Evolutionary conservation across 2,329 filamentous ascomycete genomes (phyloP).

Genomic region (Aspergillus tamarii): DNA sequence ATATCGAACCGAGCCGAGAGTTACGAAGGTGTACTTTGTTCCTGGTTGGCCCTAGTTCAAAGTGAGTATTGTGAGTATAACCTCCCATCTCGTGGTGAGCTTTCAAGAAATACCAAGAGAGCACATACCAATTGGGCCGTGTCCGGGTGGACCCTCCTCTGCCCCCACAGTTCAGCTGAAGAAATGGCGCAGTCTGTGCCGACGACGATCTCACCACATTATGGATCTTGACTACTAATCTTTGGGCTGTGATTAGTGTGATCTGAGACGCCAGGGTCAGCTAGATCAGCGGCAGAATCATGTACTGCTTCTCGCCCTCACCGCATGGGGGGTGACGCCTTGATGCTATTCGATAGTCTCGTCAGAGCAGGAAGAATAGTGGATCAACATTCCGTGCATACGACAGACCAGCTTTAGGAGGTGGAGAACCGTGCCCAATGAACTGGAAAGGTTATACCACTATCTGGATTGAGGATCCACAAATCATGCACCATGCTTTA

Average conservation of each 20-base stretch:
- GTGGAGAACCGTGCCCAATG: background rate
- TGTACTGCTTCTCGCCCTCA: background rate
- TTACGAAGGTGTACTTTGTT: too few species aligned
- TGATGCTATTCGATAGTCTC: background rate
- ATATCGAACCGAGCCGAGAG: too few species aligned
- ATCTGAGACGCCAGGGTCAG: background rate
- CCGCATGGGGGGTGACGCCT: background rate
- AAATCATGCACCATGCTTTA: background rate
- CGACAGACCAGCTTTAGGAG: background rate
- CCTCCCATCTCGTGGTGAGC: too few species aligned
- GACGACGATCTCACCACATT: background rate
- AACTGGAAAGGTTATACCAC: background rate
- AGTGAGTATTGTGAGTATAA: too few species aligned
- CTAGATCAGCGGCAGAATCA: background rate
- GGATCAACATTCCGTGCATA: background rate
- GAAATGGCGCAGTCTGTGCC: background rate
- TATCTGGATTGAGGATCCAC: background rate
- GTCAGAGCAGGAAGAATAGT: background rate
- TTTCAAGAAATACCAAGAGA: too few species aligned
- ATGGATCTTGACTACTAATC: background rate
- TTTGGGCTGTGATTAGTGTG: background rate
- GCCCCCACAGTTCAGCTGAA: conserved; percentile 9
- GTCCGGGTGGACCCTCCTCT: background rate
- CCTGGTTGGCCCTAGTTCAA: too few species aligned
- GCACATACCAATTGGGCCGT: background rate